Conservation (phyloP, 2,329 filamentous ascomycete genomes). For the Penicillium sp. region DNA sequence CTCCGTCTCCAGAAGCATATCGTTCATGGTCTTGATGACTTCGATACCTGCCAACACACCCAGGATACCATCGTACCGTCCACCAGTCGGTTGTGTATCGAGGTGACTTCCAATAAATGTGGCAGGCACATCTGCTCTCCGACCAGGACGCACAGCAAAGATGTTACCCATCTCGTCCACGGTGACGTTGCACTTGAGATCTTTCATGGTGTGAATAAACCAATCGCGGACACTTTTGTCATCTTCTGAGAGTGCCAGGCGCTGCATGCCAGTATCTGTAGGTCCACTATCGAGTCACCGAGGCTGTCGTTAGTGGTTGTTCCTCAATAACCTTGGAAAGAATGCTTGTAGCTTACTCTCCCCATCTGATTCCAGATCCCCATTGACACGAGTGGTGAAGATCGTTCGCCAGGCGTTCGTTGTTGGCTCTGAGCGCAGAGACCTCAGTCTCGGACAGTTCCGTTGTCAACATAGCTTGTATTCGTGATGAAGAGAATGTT, state of each 20-base stretch:
- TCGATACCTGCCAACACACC: conserved; percentile 73
- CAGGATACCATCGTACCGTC: conserved; percentile 61
- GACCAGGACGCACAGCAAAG: conserved; percentile 68
- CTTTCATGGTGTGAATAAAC: conserved; percentile 65
- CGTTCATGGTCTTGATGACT: conserved; percentile 65
- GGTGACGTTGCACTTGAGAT: conserved; percentile 64
- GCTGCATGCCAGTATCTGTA: conserved; percentile 73
- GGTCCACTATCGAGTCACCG: conserved; percentile 26
- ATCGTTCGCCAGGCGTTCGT: conserved; percentile 59
- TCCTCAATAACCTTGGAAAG: not conserved
- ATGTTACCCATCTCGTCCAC: conserved; percentile 78
- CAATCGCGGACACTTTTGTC: conserved; percentile 72
- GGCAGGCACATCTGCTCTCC: conserved; percentile 55
- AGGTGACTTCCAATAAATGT: conserved; percentile 70
- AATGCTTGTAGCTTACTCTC: conserved; percentile 52
- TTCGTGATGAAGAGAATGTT: conserved; percentile 14
- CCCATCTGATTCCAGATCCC: conserved; percentile 66
- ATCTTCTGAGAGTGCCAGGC: conserved; percentile 67
- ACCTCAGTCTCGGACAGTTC: conserved; percentile 53
- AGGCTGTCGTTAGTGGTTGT: not conserved
- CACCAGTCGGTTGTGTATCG: conserved; percentile 59
- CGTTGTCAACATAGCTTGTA: conserved; percentile 37
- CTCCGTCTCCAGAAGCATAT: conserved; percentile 65
- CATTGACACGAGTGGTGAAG: conserved; percentile 66
- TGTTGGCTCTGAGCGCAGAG: conserved; percentile 55